Base-by-base conservation (phyloP, 83 land plant species). In the Thuja plicata region DNA sequence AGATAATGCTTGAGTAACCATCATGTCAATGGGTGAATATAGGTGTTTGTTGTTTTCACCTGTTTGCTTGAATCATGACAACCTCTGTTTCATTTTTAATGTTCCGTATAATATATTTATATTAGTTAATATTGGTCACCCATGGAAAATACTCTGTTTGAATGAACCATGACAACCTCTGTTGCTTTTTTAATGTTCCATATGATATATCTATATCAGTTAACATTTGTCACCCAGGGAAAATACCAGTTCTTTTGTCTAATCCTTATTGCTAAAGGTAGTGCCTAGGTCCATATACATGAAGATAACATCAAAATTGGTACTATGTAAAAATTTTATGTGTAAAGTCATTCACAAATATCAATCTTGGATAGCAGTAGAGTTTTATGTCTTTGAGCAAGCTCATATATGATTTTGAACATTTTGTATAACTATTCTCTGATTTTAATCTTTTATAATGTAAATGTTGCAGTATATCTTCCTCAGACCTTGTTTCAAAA, bases 401-500 rank as follows among this genome's bases (percentile, higher is more conserved):
- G 50, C 35, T 17, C 34, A 19, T n/a, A 30, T 83, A 46, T 46
- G 48, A 11, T 83, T 40, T 24, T 35, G 48, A 40, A 41, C 38
- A 80, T 41, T 40, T 80, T 80, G 12, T 80, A 8, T 80, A 21
- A 40, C 13, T 83, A 3, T 13, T 46, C 52, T n/a, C 54, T 83
- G 24, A 46, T 83, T 10, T 46, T 83, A 50, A 46, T 83, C 35
- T 9, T 24, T 83, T 83, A 21, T 27, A n/a, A 21, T 40, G 84
- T 80, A 16, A 30, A 84, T 52, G 83, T 84, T 87, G 86, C 94
- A 97, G 99, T 88, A 92, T 97, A 86, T 97, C 99, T 79, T 97
- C 99, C 13, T 97, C 99, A 76, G 99, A 97, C 89, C 89, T 97
- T 85, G 99, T 97, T 32, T 97, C 99, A 70, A 97, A 97, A 88